A percentile compares a stretch with the other conserved stretches of the same genome.
These are phyloP conservation scores for Candida smagusa DNA, from an alignment of 1,139 yeast genomes.

Conservation along the genomic window DNA sequence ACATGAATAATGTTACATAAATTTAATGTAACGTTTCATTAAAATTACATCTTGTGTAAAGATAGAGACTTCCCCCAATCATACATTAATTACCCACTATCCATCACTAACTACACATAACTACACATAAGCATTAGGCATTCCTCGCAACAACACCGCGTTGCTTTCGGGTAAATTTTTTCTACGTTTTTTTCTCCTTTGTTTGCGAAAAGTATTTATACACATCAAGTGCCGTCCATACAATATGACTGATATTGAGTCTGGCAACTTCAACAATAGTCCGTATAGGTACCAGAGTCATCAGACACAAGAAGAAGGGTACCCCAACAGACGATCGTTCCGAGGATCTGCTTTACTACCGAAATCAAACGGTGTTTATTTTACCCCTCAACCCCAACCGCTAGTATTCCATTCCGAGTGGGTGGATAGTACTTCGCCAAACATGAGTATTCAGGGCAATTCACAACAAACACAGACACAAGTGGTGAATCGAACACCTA, in stretches of 20 bases:
- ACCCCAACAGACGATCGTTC: neutral
- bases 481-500: conserved; percentile 2
- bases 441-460: too few species aligned
- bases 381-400: conserved; percentile 9
- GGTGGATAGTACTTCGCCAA: conserved; percentile 19
- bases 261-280: conserved; percentile 3
- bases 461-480: conserved; percentile 2
- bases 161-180: too few species aligned
- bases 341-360: conserved; percentile 4
- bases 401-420: conserved; percentile 32
- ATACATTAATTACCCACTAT: too few species aligned
- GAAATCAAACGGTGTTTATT: conserved; percentile 2
- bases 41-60: too few species aligned
- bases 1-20: neutral
- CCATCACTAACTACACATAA: too few species aligned
- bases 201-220: conserved; percentile 1
- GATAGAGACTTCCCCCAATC: too few species aligned
- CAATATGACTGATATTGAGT: conserved; percentile 6
- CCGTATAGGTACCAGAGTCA: conserved; percentile 1
- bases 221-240: neutral
- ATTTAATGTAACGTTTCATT: conserved; percentile 2
- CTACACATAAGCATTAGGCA: too few species aligned
- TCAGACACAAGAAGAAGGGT: neutral
- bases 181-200: neutral
- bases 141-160: too few species aligned